Evolutionary conservation across 495 filamentous ascomycete genomes (phyloP), one percentile per base, ranked within the genome.

Genomic region (Acidiella bohemica): DNA sequence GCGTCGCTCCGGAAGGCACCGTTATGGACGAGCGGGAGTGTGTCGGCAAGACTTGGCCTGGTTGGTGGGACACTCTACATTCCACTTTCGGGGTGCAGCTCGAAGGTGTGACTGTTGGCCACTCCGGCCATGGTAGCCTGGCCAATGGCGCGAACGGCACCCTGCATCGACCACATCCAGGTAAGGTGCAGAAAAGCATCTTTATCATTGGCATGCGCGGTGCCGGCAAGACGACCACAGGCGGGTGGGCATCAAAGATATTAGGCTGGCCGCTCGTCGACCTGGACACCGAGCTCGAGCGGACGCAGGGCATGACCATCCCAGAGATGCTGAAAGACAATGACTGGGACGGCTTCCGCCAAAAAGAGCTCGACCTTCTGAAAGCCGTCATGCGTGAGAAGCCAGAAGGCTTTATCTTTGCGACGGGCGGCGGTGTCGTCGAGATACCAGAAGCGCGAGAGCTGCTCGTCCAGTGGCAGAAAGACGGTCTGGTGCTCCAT

Each of bases 21-120:
- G 62, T 93, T 21, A 78, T 99, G 37, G 65, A 77, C 5, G 90
- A 99, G 58, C 80, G 80, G 44, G 84, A 92, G 55, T 99, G 90
- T 56, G 81, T 84, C 16, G 87, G 79, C 29, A 99, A 99, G 70
- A 99, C 90, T n/a, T 99, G 92, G 90, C 90, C 90, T 0, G 90
- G 86, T 10, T 99, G 90, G 84, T 99, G 90, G 90, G 92, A 99
- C 58, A 73, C 76, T 28, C 55, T 94, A 38, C 73, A 77, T 23
- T 72, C 80, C 41, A 66, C 72, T 2, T 99, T 93, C 63, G 67
- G 72, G 11, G 81, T 80, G 20, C 59, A 72, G 18, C 60, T 96
- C 16, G 71, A 76, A 28, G 90, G 90, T 22, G 67, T 69, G 26
- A 39, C 10, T 14, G 11, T n/a, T n/a, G 7, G n/a, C 25, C 7